phyloP scores from a whole-genome alignment of 2,329 filamentous ascomycete genomes.

The Chaetothyriales sp. region DNA sequence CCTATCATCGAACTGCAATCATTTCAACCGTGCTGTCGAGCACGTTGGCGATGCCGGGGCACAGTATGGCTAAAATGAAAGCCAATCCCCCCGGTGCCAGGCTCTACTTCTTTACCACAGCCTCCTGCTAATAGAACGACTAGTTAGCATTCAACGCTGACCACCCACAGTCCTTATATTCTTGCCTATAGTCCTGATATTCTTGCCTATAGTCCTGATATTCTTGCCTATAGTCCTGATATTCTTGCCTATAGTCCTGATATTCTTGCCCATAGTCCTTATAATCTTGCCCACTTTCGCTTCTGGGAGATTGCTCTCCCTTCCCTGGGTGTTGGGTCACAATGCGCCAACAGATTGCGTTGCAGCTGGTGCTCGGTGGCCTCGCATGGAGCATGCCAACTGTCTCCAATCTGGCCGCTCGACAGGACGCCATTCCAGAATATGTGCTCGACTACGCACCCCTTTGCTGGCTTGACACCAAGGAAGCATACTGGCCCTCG shows the following conservation, averaged over 20 bases:
- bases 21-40: too few species aligned
- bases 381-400: not conserved
- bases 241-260: not conserved
- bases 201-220: not conserved
- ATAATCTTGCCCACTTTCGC: not conserved
- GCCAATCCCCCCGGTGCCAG: not conserved
- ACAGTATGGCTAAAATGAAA: not conserved
- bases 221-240: not conserved
- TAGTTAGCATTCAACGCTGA: not conserved
- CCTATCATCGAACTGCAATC: not conserved
- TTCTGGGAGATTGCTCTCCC: not conserved
- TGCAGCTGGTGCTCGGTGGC: not conserved
- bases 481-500: slow-evolving; percentile 38
- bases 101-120: not conserved
- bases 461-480: slow-evolving; percentile 36
- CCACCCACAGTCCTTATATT: not conserved
- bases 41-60: not conserved
- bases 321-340: not conserved
- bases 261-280: not conserved
- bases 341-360: not conserved
- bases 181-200: not conserved
- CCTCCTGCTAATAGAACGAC: not conserved
- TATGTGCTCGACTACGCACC: slow-evolving; percentile 25
- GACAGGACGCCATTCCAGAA: not conserved
- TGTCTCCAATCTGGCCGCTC: not conserved